phyloP scores from a whole-genome alignment of 768 basidiomycete species.

The Lentinula detonsa region DNA sequence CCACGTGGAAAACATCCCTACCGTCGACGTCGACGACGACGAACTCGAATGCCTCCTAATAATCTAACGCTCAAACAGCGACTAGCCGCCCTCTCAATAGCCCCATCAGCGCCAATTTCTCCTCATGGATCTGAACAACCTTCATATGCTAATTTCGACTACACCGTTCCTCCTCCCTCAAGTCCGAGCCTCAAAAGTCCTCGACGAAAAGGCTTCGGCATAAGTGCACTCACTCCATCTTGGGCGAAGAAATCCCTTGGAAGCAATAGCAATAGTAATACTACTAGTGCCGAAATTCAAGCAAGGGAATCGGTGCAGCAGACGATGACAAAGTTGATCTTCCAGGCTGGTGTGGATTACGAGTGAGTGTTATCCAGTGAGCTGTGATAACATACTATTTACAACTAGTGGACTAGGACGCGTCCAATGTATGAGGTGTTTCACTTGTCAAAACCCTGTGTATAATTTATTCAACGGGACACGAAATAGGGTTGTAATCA shows the following conservation, averaged over 20 bases:
- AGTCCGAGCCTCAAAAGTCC: constrained; percentile 11
- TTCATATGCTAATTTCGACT: constrained; percentile 7
- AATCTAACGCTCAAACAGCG: constrained; percentile 56
- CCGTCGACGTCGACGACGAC: constrained; percentile 2
- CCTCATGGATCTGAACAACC: constrained; percentile 13
- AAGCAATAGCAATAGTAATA: constrained; percentile 12
- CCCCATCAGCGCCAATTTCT: constrained; percentile 43
- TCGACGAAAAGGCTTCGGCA: constrained; percentile 22
- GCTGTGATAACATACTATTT: neutral
- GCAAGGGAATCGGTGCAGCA: constrained; percentile 48
- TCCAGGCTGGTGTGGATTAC: constrained; percentile 86
- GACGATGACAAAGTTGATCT: constrained; percentile 68
- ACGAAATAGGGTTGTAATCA: constrained; percentile 66
- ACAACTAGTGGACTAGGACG: constrained; percentile 43
- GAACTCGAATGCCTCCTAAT: constrained; percentile 19
- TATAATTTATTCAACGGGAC: constrained; percentile 2
- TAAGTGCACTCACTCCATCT: constrained; percentile 36
- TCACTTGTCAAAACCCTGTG: constrained; percentile 4
- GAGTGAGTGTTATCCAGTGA: constrained; percentile 50
- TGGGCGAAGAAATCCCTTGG: constrained; percentile 39
- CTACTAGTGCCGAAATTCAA: constrained; percentile 15
- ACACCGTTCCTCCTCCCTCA: neutral
- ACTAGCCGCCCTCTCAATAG: constrained; percentile 55
- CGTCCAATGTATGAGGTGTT: constrained; percentile 67
- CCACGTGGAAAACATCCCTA: neutral